A percentile compares a stretch with the other conserved stretches of the same genome.
Evolutionary conservation across 257 asterid species (phyloP).

Genomic region (Marsdenia floribunda): DNA sequence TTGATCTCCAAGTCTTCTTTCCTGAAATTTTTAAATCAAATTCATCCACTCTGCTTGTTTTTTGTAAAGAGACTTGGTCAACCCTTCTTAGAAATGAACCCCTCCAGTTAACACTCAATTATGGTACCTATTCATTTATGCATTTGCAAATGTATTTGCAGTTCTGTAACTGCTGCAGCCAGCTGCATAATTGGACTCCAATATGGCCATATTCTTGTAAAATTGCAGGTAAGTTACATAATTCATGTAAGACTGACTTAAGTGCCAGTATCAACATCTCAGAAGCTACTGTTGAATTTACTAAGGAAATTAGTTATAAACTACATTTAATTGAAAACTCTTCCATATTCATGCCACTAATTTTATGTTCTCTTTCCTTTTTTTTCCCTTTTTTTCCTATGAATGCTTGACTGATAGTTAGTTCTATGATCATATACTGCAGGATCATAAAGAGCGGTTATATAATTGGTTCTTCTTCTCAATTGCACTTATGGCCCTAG

Average conservation of each 20-base stretch:
- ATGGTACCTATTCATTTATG: not conserved
- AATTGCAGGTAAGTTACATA: slow-evolving; percentile 43
- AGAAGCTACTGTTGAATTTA: not conserved
- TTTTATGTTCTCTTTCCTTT: not conserved
- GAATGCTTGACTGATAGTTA: not conserved
- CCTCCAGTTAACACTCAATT: not conserved
- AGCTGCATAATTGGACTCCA: slow-evolving; percentile 82
- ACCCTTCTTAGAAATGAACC: not conserved
- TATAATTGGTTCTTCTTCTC: slow-evolving; percentile 62
- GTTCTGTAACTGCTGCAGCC: slow-evolving; percentile 75
- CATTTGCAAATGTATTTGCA: slow-evolving; percentile 25
- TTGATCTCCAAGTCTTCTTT: not conserved
- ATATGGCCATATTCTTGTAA: slow-evolving; percentile 69
- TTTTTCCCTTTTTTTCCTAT: not conserved
- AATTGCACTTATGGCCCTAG: slow-evolving; percentile 48
- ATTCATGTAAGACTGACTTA: not conserved
- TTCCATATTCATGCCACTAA: not conserved
- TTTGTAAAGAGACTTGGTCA: not conserved
- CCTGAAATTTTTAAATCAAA: not conserved
- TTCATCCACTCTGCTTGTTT: not conserved
- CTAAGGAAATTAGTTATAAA: not conserved
- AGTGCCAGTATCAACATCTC: not conserved
- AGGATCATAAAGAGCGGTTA: slow-evolving; percentile 72
- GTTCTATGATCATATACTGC: slow-evolving; percentile 31
- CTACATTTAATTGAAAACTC: not conserved